Percentiles rank a stretch among this genome's conserved stretches.
Evolutionary conservation across 306 rosid species (phyloP).

Genomic region (Vigna nakashimae): DNA sequence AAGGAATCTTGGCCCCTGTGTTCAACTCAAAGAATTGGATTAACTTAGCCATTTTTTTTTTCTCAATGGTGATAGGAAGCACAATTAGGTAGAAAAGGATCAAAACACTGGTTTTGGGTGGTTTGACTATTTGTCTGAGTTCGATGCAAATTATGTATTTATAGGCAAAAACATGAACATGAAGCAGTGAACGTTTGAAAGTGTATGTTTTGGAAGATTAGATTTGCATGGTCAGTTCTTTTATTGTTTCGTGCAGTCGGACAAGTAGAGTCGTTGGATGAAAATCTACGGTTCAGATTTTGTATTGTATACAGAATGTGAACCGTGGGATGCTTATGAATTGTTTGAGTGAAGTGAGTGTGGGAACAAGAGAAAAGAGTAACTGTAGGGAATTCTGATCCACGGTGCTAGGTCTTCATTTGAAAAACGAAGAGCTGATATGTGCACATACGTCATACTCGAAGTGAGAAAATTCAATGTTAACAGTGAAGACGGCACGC

Average conservation of each 20-base stretch:
- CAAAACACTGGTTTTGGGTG: neutral
- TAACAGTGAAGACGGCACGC: no score
- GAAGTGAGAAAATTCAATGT: no score
- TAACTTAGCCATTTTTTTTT: slow-evolving; percentile 39
- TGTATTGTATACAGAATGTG: neutral
- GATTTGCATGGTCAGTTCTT: neutral
- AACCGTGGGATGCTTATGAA: neutral
- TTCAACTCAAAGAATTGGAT: slow-evolving; percentile 55
- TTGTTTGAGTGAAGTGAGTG: neutral
- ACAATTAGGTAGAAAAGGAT: neutral
- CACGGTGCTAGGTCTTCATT: neutral
- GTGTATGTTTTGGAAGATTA: neutral
- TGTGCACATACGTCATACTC: no score
- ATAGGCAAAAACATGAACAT: neutral
- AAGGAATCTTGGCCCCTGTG: slow-evolving; percentile 65
- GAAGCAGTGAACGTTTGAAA: no score
- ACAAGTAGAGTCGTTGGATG: neutral
- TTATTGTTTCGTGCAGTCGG: neutral
- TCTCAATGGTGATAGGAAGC: neutral
- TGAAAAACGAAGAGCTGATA: no score
- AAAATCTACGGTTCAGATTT: neutral
- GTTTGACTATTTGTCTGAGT: neutral
- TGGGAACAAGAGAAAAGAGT: neutral
- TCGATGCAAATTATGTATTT: neutral
- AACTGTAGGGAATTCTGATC: neutral